These are phyloP conservation scores for Beauveria bassiana DNA, from an alignment of 2,329 filamentous ascomycete genomes.

Conservation along the genomic window DNA sequence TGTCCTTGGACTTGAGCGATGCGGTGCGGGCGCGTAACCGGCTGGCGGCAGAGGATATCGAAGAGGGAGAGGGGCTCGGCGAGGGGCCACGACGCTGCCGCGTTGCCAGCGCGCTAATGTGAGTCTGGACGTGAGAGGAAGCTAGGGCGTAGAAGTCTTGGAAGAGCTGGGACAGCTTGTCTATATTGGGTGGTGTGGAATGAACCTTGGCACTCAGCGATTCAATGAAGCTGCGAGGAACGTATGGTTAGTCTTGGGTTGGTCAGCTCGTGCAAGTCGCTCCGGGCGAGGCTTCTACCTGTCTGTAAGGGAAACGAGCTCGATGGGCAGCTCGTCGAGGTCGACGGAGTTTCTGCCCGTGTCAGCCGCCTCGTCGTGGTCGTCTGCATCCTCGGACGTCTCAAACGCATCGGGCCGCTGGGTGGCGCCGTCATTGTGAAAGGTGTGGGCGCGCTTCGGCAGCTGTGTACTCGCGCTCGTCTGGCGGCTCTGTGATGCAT, in stretches of 20 bases:
- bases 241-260: slow-evolving; percentile 1
- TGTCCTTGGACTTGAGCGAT: slow-evolving; percentile 45
- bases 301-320: slow-evolving; percentile 83
- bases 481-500: slow-evolving; percentile 16
- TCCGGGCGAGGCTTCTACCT: slow-evolving; percentile 43
- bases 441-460: slow-evolving; percentile 39
- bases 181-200: slow-evolving; percentile 72
- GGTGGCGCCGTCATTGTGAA: slow-evolving; percentile 30
- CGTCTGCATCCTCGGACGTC: slow-evolving; percentile 30
- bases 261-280: no score
- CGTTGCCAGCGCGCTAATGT: slow-evolving; percentile 72
- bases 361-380: slow-evolving; percentile 38
- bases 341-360: slow-evolving; percentile 53
- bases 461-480: slow-evolving; percentile 24
- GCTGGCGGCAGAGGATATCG: slow-evolving; percentile 48
- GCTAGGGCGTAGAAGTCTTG: slow-evolving; percentile 88
- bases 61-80: slow-evolving; percentile 43
- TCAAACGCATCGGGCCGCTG: slow-evolving; percentile 42
- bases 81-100: slow-evolving; percentile 63
- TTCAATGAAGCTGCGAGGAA: slow-evolving; percentile 69
- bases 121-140: slow-evolving; percentile 74
- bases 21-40: slow-evolving; percentile 48
- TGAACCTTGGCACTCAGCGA: slow-evolving; percentile 83
- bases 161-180: slow-evolving; percentile 76
- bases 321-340: slow-evolving; percentile 86